Evolutionary conservation across 257 asterid species (phyloP).

Genomic region (Misopates orontium): DNA sequence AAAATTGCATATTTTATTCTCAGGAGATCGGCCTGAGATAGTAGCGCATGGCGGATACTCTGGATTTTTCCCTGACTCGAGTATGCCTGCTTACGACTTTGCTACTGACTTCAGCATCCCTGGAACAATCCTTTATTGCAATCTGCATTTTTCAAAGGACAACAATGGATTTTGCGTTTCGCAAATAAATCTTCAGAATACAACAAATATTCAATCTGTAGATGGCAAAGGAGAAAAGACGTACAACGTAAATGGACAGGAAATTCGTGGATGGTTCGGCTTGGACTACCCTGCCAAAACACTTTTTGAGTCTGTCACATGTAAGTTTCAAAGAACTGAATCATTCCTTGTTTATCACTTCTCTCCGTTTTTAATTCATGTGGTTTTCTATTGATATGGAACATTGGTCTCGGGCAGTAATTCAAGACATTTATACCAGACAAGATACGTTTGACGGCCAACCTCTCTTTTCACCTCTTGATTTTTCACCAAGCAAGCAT

Average conservation of each 20-base stretch:
- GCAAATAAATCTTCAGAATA: slow-evolving; percentile 54
- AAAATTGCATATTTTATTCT: not conserved
- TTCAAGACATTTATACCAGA: slow-evolving; percentile 55
- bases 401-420: slow-evolving; percentile 38
- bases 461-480: slow-evolving; percentile 38
- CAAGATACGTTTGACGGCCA: slow-evolving; percentile 42
- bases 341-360: too few relatives aligned
- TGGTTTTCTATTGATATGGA: not conserved
- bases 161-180: slow-evolving; percentile 54
- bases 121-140: slow-evolving; percentile 66
- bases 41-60: slow-evolving; percentile 69
- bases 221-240: slow-evolving; percentile 55
- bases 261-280: slow-evolving; percentile 66
- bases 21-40: slow-evolving; percentile 55
- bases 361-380: not conserved
- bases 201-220: slow-evolving; percentile 44
- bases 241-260: slow-evolving; percentile 56
- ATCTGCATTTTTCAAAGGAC: slow-evolving; percentile 75
- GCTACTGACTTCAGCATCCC: slow-evolving; percentile 45
- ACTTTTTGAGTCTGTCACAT: slow-evolving; percentile 41
- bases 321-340: slow-evolving; percentile 40
- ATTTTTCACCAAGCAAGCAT: slow-evolving; percentile 23
- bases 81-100: slow-evolving; percentile 41
- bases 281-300: slow-evolving; percentile 49
- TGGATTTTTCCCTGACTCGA: slow-evolving; percentile 70